These are phyloP conservation scores for Albugo candida DNA, from an alignment of 352 stramenopile genomes.

Conservation along the genomic window DNA sequence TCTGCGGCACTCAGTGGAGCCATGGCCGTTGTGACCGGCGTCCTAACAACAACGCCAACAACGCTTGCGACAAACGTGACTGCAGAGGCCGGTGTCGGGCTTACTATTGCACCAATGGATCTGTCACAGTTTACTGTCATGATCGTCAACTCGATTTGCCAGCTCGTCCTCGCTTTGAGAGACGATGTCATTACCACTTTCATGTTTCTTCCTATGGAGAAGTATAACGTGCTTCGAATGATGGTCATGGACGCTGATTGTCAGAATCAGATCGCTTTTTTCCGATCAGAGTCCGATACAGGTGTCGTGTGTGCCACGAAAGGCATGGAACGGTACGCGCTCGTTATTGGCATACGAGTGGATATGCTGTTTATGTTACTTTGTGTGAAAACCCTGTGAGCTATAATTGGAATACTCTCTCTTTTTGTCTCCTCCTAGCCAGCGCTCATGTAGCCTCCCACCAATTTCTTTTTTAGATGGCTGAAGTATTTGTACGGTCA, in stretches of 20 bases:
- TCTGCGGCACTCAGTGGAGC: slow-evolving; percentile 33
- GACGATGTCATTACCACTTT: slow-evolving; percentile 41
- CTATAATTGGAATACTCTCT: too few species aligned
- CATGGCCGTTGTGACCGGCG: slow-evolving; percentile 36
- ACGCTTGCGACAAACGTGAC: slow-evolving; percentile 33
- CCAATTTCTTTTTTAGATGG: too few species aligned
- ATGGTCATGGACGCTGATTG: slow-evolving; percentile 12
- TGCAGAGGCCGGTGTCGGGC: slow-evolving; percentile 34
- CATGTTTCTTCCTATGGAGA: slow-evolving; percentile 52
- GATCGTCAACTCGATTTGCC: slow-evolving; percentile 70
- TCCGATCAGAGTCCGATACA: slow-evolving; percentile 13
- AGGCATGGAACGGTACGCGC: slow-evolving; percentile 69
- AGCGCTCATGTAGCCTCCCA: too few species aligned
- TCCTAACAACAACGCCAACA: slow-evolving; percentile 16
- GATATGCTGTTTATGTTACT: slow-evolving; percentile 76
- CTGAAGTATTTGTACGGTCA: too few species aligned
- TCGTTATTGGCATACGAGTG: slow-evolving; percentile 38
- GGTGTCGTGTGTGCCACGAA: slow-evolving; percentile 15
- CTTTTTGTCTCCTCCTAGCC: too few species aligned
- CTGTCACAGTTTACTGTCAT: slow-evolving; percentile 69
- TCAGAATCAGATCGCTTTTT: slow-evolving; percentile 6
- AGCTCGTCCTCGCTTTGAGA: slow-evolving; percentile 39
- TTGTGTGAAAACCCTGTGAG: slow-evolving; percentile 22
- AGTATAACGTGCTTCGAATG: slow-evolving; percentile 2
- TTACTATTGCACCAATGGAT: slow-evolving; percentile 47